These are phyloP conservation scores for Penicillium egyptiacum DNA, from an alignment of 495 filamentous ascomycete species.

Conservation along the genomic window DNA sequence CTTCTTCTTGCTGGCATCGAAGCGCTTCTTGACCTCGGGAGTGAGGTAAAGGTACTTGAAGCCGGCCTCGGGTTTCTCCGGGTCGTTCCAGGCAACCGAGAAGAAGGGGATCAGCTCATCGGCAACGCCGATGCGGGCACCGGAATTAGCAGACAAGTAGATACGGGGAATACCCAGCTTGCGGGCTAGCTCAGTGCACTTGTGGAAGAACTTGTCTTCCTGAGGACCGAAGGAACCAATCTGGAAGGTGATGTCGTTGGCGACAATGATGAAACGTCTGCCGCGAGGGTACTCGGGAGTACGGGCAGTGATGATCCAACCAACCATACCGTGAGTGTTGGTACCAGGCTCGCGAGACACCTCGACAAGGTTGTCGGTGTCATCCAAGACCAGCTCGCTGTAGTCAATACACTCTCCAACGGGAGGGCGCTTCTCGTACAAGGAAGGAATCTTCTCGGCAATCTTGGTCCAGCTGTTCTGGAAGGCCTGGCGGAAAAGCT, in stretches of 20 bases:
- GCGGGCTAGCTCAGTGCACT: slow-evolving; percentile 93
- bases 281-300: slow-evolving; percentile 97
- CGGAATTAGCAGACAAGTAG: slow-evolving; percentile 98
- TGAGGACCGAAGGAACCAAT: slow-evolving; percentile 95
- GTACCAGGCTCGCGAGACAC: slow-evolving; percentile 91
- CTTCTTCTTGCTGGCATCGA: slow-evolving; percentile 76
- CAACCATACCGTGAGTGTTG: slow-evolving; percentile 97
- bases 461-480: slow-evolving; percentile 89
- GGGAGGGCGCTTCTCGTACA: slow-evolving; percentile 78
- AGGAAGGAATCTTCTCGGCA: slow-evolving; percentile 64
- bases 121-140: slow-evolving; percentile 94
- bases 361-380: slow-evolving; percentile 86
- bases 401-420: slow-evolving; percentile 93
- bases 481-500: slow-evolving; percentile 96
- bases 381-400: slow-evolving; percentile 90
- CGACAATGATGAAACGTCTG: slow-evolving; percentile 88
- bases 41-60: slow-evolving; percentile 99
- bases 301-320: slow-evolving; percentile 93
- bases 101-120: slow-evolving; percentile 97
- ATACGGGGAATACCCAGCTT: slow-evolving; percentile 93
- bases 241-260: slow-evolving; percentile 99
- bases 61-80: slow-evolving; percentile 77
- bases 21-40: slow-evolving; percentile 79
- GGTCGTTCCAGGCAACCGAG: slow-evolving; percentile 93
- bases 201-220: slow-evolving; percentile 98